Evolutionary conservation across 345 rosid genomes (phyloP).

Genomic region (Citrus medica): DNA sequence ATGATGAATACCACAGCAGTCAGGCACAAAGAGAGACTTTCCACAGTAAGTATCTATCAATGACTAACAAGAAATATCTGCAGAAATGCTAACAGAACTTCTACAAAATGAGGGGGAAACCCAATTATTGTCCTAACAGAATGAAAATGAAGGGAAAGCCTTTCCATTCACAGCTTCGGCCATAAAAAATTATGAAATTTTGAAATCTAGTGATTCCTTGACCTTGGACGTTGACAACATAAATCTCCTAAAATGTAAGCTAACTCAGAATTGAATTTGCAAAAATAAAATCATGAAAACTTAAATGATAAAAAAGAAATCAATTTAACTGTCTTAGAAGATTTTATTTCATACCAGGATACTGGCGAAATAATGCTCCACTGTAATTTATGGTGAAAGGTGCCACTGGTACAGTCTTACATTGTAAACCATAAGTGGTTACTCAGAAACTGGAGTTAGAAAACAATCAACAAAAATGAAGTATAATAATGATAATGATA

Average conservation of each 20-base stretch:
- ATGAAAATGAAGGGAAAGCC: not conserved
- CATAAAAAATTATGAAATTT: not conserved
- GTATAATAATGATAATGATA: not conserved
- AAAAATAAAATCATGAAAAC: not conserved
- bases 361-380: slow-evolving; percentile 91
- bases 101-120: not conserved
- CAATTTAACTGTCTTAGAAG: not conserved
- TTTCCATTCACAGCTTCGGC: not conserved
- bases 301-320: not conserved
- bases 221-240: not conserved
- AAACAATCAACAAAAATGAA: slow-evolving; percentile 10
- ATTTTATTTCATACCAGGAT: slow-evolving; percentile 57
- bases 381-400: slow-evolving; percentile 81
- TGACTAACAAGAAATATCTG: not conserved
- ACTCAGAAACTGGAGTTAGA: slow-evolving; percentile 18
- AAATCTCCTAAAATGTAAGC: not conserved
- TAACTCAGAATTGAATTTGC: not conserved
- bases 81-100: not conserved
- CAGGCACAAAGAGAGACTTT: too few species aligned
- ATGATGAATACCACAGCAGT: not conserved
- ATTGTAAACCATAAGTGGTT: slow-evolving; percentile 32
- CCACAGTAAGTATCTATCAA: too few species aligned
- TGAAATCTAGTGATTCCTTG: not conserved
- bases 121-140: not conserved
- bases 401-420: slow-evolving; percentile 88